These are phyloP conservation scores for Candida sp. DNA, from an alignment of 1,139 yeast species.

Conservation along the genomic window DNA sequence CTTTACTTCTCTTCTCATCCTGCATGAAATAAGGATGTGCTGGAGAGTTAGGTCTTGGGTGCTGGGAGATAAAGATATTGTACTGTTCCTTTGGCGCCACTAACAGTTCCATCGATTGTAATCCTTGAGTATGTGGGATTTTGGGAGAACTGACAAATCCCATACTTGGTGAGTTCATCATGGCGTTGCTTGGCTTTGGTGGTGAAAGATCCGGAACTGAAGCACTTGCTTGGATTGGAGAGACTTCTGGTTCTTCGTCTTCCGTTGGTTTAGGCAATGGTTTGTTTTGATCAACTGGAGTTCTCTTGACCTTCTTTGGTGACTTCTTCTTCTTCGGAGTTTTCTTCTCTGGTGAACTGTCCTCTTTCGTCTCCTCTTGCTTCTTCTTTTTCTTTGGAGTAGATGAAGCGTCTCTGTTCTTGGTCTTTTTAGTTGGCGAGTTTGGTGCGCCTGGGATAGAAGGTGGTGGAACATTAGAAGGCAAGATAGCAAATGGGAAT, in stretches of 20 bases:
- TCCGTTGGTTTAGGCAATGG: conserved; percentile 8
- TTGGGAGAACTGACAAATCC: conserved; percentile 9
- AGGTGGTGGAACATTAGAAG: conserved; percentile 18
- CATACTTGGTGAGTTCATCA: conserved; percentile 8
- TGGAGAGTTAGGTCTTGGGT: conserved; percentile 1
- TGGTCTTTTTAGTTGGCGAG: not conserved
- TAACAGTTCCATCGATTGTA: conserved; percentile 1
- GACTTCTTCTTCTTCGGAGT: conserved; percentile 3
- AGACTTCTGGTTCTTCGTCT: not conserved
- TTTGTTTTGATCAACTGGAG: conserved; percentile 9
- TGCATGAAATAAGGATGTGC: conserved; percentile 6
- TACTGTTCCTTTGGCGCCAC: conserved; percentile 6
- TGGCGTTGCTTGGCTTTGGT: not conserved
- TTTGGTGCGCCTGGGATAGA: conserved; percentile 5
- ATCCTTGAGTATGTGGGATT: not conserved
- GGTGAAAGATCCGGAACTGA: conserved; percentile 3
- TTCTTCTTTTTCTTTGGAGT: conserved; percentile 6
- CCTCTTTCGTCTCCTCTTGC: not conserved
- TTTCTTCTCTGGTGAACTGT: not conserved
- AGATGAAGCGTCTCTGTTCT: not conserved
- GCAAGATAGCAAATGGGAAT: conserved; percentile 18
- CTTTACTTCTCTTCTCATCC: conserved; percentile 4
- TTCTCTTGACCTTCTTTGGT: conserved; percentile 3
- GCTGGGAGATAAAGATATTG: conserved; percentile 5
- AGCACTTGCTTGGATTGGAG: not conserved